Evolutionary conservation across 2,329 filamentous ascomycete genomes (phyloP).

Genomic region (Pyricularia pennisetigena): DNA sequence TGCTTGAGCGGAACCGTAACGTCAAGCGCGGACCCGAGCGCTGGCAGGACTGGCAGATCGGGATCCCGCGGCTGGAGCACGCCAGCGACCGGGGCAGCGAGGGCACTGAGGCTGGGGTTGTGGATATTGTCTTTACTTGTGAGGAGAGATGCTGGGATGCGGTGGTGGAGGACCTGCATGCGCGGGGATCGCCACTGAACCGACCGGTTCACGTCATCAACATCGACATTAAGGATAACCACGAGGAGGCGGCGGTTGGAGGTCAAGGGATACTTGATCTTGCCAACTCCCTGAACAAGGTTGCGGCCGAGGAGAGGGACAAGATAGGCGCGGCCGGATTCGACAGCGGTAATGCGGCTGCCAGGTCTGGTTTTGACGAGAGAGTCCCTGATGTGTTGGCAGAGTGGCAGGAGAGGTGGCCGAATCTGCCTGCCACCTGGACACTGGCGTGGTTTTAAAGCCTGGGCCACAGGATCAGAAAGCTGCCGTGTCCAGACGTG

Average conservation of each 20-base stretch:
- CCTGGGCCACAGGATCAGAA: neutral
- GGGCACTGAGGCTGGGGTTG: slow-evolving; percentile 80
- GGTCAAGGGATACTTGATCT: slow-evolving; percentile 88
- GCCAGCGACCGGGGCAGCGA: slow-evolving; percentile 64
- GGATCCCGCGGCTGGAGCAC: slow-evolving; percentile 71
- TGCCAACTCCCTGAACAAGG: slow-evolving; percentile 73
- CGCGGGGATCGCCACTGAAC: slow-evolving; percentile 77
- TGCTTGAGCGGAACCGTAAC: slow-evolving; percentile 83
- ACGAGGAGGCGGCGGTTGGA: slow-evolving; percentile 87
- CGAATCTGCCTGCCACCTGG: slow-evolving; percentile 84
- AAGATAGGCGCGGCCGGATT: slow-evolving; percentile 54
- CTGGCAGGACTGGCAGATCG: slow-evolving; percentile 95
- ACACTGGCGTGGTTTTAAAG: slow-evolving; percentile 85
- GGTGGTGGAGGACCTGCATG: slow-evolving; percentile 86
- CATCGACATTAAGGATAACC: slow-evolving; percentile 96
- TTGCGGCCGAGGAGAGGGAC: slow-evolving; percentile 67
- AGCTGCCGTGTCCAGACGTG: neutral
- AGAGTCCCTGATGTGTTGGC: slow-evolving; percentile 85
- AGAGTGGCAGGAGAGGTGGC: slow-evolving; percentile 92
- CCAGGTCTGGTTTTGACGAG: slow-evolving; percentile 77
- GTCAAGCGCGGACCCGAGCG: slow-evolving; percentile 95
- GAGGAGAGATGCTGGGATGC: slow-evolving; percentile 98
- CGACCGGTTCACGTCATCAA: slow-evolving; percentile 96
- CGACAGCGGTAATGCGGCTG: slow-evolving; percentile 56
- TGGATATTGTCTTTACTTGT: slow-evolving; percentile 93